Base-by-base conservation (phyloP, 495 filamentous ascomycete species). In the Hyaloscypha finlandica region DNA sequence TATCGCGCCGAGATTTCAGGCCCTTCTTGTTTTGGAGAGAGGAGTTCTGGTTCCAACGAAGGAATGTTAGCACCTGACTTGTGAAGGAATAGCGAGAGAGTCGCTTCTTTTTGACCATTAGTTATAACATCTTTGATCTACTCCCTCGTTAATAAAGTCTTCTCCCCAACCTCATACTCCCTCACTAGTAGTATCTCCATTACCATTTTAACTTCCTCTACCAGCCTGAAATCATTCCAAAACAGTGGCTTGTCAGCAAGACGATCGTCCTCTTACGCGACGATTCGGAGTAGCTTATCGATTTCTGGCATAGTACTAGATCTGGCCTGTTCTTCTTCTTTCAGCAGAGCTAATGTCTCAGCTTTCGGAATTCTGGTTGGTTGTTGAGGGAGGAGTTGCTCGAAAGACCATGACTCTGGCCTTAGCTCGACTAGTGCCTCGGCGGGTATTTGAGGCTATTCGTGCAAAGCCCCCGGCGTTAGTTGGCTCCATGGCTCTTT, bases 231-330 rank as follows among this genome's bases (percentile, higher is more conserved):
- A 22, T 66, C 64, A 20, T n/a, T 66, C 64, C 39, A 60, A 32
- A 66, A 60, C 29, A 66, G 31, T 4, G 56, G 64, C 32, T 59
- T 59, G 20, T 66, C 33, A 30, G 16, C 35, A 58, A 35, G 48
- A 2, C 31, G 25, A 22, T 66, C 39, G 29, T 60, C 51, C 16
- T 59, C 33, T 39, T 59, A n/a, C 20, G 55, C 55, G 14, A 66
- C 39, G 2, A 60, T 51, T 29, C 64, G 64, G 11, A 66, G 22
- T 8, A 60, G 9, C 3, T 25, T 59, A 35, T 66, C 56, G 20
- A 66, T 66, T 35, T 66, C 64, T 16, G 56, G 54, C 16, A 66
- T 37, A 5, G 35, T 59, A 37, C 64, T 66, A 33, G 32, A 32
- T 33, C 56, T 51, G 2, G 55, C 37, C 29, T 66, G 20, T 6